Evolutionary conservation across 768 basidiomycete species (phyloP).

Genomic region (Boletus fagicola): DNA sequence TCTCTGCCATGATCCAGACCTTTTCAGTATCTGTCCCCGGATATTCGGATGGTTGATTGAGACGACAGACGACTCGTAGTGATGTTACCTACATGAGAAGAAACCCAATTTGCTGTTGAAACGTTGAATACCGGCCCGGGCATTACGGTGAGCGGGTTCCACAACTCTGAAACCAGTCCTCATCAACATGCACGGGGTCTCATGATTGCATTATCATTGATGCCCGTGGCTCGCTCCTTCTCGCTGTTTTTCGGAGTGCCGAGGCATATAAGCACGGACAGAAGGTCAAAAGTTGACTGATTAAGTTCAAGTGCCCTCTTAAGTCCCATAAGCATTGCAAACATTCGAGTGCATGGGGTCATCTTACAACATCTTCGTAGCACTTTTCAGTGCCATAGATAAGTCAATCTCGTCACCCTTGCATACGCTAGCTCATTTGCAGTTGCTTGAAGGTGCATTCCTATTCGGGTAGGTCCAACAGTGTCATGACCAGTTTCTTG

Average conservation of each 20-base stretch:
- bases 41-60: neutral
- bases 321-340: neutral
- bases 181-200: neutral
- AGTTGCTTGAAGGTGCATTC: constrained; percentile 8
- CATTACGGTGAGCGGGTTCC: neutral
- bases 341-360: constrained; percentile 9
- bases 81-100: neutral
- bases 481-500: neutral
- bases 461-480: constrained; percentile 20
- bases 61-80: neutral
- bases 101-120: neutral
- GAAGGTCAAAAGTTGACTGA: neutral
- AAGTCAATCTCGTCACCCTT: neutral
- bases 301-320: neutral
- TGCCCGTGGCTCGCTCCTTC: neutral
- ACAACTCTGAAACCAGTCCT: neutral
- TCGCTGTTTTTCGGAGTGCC: neutral
- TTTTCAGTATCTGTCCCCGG: neutral
- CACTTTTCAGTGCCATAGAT: constrained; percentile 23
- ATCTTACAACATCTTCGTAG: constrained; percentile 18
- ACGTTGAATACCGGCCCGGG: neutral
- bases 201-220: neutral
- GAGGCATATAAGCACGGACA: constrained; percentile 1
- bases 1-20: neutral
- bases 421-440: neutral